Evolutionary conservation across 1,139 yeast species (phyloP).

Genomic region (Diutina sp.): DNA sequence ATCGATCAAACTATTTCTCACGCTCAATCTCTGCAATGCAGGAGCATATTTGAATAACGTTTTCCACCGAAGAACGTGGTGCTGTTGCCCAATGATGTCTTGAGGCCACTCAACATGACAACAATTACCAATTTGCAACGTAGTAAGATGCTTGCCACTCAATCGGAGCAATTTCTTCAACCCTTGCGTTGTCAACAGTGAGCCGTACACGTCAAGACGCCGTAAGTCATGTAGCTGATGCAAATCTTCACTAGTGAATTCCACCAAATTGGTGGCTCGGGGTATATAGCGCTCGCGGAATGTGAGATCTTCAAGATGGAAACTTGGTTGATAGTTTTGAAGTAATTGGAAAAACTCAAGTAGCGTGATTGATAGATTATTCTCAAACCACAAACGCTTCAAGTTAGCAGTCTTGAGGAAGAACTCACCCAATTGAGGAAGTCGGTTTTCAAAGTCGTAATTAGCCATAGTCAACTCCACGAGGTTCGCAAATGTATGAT

Average conservation of each 20-base stretch:
- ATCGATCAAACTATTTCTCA: background rate
- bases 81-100: background rate
- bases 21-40: background rate
- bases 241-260: background rate
- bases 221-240: background rate
- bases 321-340: background rate
- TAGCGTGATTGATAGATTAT: background rate
- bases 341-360: background rate
- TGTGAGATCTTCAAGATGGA: background rate
- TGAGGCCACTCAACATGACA: background rate
- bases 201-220: background rate
- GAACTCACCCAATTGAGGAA: background rate
- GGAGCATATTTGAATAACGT: background rate
- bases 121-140: background rate
- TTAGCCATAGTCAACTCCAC: background rate
- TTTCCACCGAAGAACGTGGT: background rate
- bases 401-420: background rate
- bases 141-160: background rate
- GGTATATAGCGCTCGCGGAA: background rate
- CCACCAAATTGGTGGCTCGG: background rate
- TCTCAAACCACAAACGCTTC: background rate
- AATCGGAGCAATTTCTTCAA: background rate
- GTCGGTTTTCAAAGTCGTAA: background rate
- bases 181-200: slow-evolving; percentile 1
- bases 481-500: background rate